Conservation (phyloP, 176 grass and related monocot species). For the Ensete glaucum region DNA sequence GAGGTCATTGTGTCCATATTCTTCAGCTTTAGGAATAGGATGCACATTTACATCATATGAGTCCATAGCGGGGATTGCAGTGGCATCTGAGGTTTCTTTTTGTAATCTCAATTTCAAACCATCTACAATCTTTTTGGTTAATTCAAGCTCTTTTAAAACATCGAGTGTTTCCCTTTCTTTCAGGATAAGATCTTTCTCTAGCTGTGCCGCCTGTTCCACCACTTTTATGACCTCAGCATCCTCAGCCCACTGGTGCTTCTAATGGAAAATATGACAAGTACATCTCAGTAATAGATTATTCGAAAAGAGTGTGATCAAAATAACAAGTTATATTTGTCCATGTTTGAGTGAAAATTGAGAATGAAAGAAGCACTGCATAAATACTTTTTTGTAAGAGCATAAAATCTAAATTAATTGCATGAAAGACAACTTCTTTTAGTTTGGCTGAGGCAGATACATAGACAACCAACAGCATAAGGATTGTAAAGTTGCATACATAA, state of each 20-base stretch:
- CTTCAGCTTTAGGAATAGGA: conserved; percentile 21
- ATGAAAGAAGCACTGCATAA: neutral
- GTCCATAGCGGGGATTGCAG: neutral
- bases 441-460: no score
- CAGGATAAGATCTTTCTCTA: conserved; percentile 59
- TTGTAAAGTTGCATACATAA: no score
- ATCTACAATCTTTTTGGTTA: conserved; percentile 62
- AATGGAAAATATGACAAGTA: conserved; percentile 7
- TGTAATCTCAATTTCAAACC: conserved; percentile 60
- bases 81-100: conserved; percentile 26
- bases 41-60: neutral
- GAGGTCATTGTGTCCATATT: conserved; percentile 26
- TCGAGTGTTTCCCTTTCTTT: conserved; percentile 81
- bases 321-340: neutral
- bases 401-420: no score
- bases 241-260: conserved; percentile 35
- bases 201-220: conserved; percentile 45
- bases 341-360: neutral
- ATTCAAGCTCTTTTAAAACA: conserved; percentile 74
- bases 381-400: neutral
- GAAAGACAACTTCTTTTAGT: no score
- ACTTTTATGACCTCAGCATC: conserved; percentile 21
- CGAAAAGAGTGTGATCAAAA: neutral
- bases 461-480: no score
- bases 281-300: neutral